Base-by-base conservation (phyloP, 2,329 filamentous ascomycete species). In the Chrysoporthe deuterocubensis region DNA sequence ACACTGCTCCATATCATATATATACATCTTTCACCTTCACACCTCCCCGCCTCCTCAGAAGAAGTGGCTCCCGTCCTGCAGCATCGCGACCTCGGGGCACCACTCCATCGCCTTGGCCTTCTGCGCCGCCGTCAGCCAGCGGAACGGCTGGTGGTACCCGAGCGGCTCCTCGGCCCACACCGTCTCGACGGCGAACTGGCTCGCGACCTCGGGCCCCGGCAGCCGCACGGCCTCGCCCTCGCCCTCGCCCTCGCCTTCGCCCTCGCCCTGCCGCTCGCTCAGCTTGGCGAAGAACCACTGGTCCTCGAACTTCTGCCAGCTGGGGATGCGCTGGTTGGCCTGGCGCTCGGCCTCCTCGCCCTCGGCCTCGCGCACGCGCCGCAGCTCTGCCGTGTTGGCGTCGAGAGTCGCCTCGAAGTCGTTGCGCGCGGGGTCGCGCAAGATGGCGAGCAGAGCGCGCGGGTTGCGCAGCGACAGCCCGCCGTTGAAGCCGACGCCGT, bases 381-480 rank as follows among this genome's bases (percentile, higher is more conserved):
- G n/a, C 50, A 44, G 37, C 5, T 14, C 43, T 9, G 21, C 59
- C 14, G 21, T 46, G 9, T 26, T 50, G 7, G 37, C 46, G 11
- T 60, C 59, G 2, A 42, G 37, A 42, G 43, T 48, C 13, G 61
- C 62, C 46, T 48, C 71, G 65, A 69, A 67, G 58, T 66, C 26
- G n/a, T 58, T 62, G n/a, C 11, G 21, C 34, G 65, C 68, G 2
- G 67, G 67, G 32, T 68, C 67, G 43, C 67, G 64, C 4, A 70
- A 54, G 13, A 74, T 66, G 18, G 64, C 48, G 13, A 74, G 61
- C 21, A 74, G 65, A 48, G 75, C 67, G 46, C 67, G 73, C 21
- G 75, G 75, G 65, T 74, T 76, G 1, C 77, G 72, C 44, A 79
- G 66, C 14, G 76, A 77, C 50, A 79, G 60, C 0, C 76, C 77